Percentiles rank a stretch among this genome's conserved stretches.
Evolutionary conservation across 495 filamentous ascomycete genomes (phyloP).

Genomic region (Rostrohypoxylon terebratum): DNA sequence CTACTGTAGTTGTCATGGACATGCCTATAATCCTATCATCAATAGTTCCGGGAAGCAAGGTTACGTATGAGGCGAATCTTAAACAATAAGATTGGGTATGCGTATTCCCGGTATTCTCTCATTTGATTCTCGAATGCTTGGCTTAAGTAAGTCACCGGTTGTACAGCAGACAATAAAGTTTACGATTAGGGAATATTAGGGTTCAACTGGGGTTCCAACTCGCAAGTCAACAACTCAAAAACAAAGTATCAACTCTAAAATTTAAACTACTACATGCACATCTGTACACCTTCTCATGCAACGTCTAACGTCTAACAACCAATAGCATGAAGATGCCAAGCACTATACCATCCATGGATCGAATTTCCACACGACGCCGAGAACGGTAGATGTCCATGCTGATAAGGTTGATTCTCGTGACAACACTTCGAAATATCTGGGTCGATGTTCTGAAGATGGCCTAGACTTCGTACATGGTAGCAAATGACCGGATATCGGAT

Average conservation of each 20-base stretch:
- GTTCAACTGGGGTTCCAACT: no score
- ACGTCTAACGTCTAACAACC: background rate
- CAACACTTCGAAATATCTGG: slow-evolving; percentile 4
- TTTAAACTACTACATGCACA: no score
- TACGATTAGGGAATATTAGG: background rate
- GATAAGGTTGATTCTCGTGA: slow-evolving; percentile 25
- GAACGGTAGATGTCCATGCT: background rate
- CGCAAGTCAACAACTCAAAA: background rate
- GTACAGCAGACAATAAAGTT: background rate
- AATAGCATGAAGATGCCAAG: slow-evolving; percentile 1
- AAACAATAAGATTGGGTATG: background rate
- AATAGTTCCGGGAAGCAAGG: background rate
- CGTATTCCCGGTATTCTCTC: background rate
- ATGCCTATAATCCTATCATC: slow-evolving; percentile 36
- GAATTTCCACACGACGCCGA: background rate
- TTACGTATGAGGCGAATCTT: slow-evolving; percentile 26
- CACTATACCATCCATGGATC: background rate
- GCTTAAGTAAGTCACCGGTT: background rate
- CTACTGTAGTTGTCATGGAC: slow-evolving; percentile 13
- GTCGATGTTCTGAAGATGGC: slow-evolving; percentile 27
- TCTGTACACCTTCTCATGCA: background rate
- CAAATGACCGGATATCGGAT: background rate
- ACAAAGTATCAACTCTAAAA: background rate
- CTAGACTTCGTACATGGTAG: slow-evolving; percentile 6
- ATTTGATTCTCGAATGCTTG: background rate